These are phyloP conservation scores for Aspergillus neoniger DNA, from an alignment of 2,329 filamentous ascomycete genomes.

Conservation along the genomic window DNA sequence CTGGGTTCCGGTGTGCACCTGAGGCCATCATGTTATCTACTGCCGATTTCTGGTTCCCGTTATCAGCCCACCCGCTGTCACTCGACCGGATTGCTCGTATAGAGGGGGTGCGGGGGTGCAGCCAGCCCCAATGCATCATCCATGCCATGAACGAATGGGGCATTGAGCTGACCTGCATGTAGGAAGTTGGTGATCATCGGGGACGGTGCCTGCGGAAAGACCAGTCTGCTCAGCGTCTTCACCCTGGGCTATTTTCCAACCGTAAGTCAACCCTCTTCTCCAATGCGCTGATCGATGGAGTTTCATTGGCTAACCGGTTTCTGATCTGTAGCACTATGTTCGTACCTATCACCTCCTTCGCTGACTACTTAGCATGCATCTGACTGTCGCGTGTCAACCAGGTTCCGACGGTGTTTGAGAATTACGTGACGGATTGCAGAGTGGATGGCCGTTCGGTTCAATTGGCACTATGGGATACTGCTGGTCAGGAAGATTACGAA, in stretches of 20 bases:
- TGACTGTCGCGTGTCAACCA: constrained; percentile 38
- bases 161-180: constrained; percentile 25
- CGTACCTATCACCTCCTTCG: constrained; percentile 25
- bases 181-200: constrained; percentile 98
- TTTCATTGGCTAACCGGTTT: constrained; percentile 23
- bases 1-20: too few species aligned
- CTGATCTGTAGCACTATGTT: constrained; percentile 46
- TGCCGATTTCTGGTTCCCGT: background rate
- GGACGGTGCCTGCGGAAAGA: constrained; percentile 97
- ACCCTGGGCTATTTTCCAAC: constrained; percentile 97
- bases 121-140: background rate
- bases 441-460: constrained; percentile 99
- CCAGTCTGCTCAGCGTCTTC: constrained; percentile 94
- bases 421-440: constrained; percentile 98
- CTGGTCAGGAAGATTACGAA: constrained; percentile 98
- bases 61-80: constrained; percentile 2
- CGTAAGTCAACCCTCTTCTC: constrained; percentile 58
- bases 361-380: constrained; percentile 5
- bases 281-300: background rate
- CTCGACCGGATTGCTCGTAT: background rate
- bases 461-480: constrained; percentile 98
- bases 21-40: constrained; percentile 1
- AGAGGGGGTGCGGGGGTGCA: background rate
- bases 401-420: constrained; percentile 98
- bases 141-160: background rate